Conservation (phyloP, 2,329 filamentous ascomycete species). For the Thielaviopsis cerberus region DNA sequence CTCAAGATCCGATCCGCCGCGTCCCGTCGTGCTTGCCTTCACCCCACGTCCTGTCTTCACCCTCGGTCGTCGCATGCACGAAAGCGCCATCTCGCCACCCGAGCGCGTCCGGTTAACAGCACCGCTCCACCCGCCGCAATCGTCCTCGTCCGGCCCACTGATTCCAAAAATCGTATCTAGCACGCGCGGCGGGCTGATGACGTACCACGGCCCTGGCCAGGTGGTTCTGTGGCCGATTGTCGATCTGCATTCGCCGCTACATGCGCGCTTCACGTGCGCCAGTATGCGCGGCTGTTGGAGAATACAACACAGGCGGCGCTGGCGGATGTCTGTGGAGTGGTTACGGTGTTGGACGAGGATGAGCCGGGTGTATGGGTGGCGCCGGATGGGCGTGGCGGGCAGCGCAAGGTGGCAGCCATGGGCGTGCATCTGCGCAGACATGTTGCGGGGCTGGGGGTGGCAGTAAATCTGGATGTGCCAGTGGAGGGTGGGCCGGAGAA, state of each 20-base stretch:
- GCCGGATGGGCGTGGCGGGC: conserved; percentile 13
- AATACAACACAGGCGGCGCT: conserved; percentile 53
- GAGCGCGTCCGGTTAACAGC: conserved; percentile 28
- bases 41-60: conserved; percentile 73
- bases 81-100: conserved; percentile 24
- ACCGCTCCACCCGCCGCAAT: conserved; percentile 17
- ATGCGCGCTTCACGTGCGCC: conserved; percentile 45
- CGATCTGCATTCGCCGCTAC: conserved; percentile 46
- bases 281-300: conserved; percentile 66
- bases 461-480: conserved; percentile 55
- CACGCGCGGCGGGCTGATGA: conserved; percentile 74
- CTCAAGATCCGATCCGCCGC: conserved; percentile 21
- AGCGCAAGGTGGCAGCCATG: conserved; percentile 66
- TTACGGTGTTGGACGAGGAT: conserved; percentile 40
- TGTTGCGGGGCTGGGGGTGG: conserved; percentile 69
- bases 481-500: conserved; percentile 19
- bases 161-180: conserved; percentile 48
- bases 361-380: conserved; percentile 73
- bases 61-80: conserved; percentile 60
- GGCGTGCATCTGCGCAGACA: conserved; percentile 81
- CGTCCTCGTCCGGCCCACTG: conserved; percentile 15
- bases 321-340: conserved; percentile 34
- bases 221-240: conserved; percentile 80
- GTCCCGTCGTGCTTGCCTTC: conserved; percentile 63
- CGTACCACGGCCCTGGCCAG: conserved; percentile 89